Base-by-base conservation (phyloP, 2,329 filamentous ascomycete species). In the Pseudocercospora fijiensis region DNA sequence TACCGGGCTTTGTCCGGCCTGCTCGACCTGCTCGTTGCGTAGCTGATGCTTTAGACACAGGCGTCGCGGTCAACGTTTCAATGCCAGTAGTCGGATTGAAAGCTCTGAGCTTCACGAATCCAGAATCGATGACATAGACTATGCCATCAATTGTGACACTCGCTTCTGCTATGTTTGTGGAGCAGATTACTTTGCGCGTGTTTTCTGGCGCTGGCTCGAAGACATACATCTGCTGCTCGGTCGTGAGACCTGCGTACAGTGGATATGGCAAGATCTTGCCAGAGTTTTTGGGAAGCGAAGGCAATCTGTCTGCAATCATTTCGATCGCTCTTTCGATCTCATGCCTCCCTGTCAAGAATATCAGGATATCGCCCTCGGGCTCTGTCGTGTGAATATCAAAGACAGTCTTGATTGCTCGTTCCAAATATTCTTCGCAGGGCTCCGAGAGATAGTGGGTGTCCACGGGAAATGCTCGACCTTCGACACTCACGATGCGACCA, bases 111-210 rank as follows among this genome's bases (percentile, higher is more conserved):
- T 98, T 98, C 69, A 96, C 92, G 74, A 91, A 97, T 1, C 95
- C 95, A 59, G 86, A 88, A 76, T 99, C 95, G 57, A 98, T 81
- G 5, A 99, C 94, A 73, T 91, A 96, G 60, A 92, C 88, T 65
- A 98, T 93, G 2, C 92, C 92, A 59, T 95, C 89, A 61, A 98
- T 96, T 16, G 95, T 98, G 49, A 99, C 90, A 1, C 92, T 96
- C 4, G 95, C 94, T 80, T 99, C 95, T 11, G 95, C 92, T 68
- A 98, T 97, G 75, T 98, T 98, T 63, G 95, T 98, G 3, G 91
- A 90, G 69, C 97, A 88, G 37, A 99, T 90, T 43, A 97, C 90
- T 75, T 98, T 98, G 47, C 95, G 86, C 1, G 88, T 93, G 64
- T 93, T 89, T 65, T 91, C 88, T 0, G 91, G 87, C 1, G 92